These are phyloP conservation scores for Fusarium annulatum DNA, from an alignment of 2,329 filamentous ascomycete genomes.

Conservation along the genomic window DNA sequence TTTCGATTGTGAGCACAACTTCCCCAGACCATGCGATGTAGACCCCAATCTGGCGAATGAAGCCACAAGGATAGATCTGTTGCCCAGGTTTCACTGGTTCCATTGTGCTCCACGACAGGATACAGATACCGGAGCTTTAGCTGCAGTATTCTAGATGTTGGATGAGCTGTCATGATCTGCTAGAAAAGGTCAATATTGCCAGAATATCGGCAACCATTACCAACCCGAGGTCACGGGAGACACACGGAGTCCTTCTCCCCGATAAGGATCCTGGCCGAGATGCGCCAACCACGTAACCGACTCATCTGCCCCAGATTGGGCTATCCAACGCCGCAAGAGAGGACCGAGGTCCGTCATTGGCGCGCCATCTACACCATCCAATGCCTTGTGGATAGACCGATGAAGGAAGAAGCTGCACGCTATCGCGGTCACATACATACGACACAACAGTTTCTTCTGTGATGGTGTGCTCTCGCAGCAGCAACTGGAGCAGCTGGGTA, in stretches of 20 bases:
- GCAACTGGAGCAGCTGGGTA: slow-evolving; percentile 12
- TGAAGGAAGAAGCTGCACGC: slow-evolving; percentile 15
- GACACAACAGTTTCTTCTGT: slow-evolving; percentile 13
- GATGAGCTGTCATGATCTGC: slow-evolving; percentile 43
- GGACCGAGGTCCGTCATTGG: slow-evolving; percentile 35
- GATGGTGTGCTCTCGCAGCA: slow-evolving; percentile 37
- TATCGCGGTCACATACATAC: slow-evolving; percentile 13
- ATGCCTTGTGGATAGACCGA: slow-evolving; percentile 17
- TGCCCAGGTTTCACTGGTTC: slow-evolving; percentile 18
- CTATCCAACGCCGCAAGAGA: slow-evolving; percentile 21
- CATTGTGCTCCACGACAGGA: slow-evolving; percentile 18
- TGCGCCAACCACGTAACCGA: slow-evolving; percentile 28
- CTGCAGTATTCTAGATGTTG: slow-evolving; percentile 36
- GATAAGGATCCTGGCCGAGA: slow-evolving; percentile 23
- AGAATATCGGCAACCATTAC: slow-evolving; percentile 21
- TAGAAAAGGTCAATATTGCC: slow-evolving; percentile 17
- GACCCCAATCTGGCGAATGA: slow-evolving; percentile 23
- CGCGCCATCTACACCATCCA: slow-evolving; percentile 21
- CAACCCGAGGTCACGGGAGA: slow-evolving; percentile 29
- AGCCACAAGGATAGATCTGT: slow-evolving; percentile 10
- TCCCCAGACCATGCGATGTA: slow-evolving; percentile 18
- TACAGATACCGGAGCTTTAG: slow-evolving; percentile 27
- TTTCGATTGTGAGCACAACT: slow-evolving; percentile 4
- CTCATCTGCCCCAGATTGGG: slow-evolving; percentile 38
- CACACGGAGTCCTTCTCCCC: slow-evolving; percentile 21